phyloP scores from a whole-genome alignment of 2,329 filamentous ascomycete species.

The Akanthomyces muscarius region DNA sequence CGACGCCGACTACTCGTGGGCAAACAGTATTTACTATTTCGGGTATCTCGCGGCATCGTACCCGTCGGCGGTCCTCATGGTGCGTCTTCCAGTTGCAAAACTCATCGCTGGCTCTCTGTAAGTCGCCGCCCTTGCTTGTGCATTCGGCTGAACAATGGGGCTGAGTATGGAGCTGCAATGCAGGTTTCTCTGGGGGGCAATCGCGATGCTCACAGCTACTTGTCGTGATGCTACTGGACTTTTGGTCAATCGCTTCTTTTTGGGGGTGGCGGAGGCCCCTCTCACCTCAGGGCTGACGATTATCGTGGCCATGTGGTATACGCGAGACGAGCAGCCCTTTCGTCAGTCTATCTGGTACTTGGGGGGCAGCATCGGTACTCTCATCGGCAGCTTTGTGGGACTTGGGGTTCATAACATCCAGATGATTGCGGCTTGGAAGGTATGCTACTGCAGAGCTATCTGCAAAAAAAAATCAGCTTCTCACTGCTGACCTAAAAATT shows the following conservation, averaged over 20 bases:
- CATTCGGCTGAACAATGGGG: not conserved
- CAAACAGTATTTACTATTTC: not conserved
- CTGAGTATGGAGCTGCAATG: too few species aligned
- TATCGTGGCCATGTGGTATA: conserved; percentile 34
- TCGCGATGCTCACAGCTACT: not conserved
- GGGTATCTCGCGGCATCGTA: not conserved
- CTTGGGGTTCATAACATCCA: conserved; percentile 25
- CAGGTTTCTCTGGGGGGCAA: not conserved
- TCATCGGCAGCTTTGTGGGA: conserved; percentile 24
- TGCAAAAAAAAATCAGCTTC: too few species aligned
- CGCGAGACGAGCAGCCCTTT: conserved; percentile 27
- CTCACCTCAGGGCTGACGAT: conserved; percentile 29
- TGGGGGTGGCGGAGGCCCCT: conserved; percentile 30
- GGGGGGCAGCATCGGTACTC: conserved; percentile 24
- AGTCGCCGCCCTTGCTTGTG: not conserved
- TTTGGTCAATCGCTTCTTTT: conserved; percentile 31
- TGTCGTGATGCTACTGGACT: conserved; percentile 23
- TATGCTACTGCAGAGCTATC: not conserved
- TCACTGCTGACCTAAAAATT: not conserved
- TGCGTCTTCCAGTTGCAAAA: not conserved
- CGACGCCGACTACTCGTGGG: not conserved
- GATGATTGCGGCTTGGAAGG: conserved; percentile 5
- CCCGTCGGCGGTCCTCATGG: not conserved
- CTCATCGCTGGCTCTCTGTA: not conserved
- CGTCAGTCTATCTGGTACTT: conserved; percentile 28